phyloP scores from a whole-genome alignment of 345 rosid species.

The Sonneratia caseolaris region DNA sequence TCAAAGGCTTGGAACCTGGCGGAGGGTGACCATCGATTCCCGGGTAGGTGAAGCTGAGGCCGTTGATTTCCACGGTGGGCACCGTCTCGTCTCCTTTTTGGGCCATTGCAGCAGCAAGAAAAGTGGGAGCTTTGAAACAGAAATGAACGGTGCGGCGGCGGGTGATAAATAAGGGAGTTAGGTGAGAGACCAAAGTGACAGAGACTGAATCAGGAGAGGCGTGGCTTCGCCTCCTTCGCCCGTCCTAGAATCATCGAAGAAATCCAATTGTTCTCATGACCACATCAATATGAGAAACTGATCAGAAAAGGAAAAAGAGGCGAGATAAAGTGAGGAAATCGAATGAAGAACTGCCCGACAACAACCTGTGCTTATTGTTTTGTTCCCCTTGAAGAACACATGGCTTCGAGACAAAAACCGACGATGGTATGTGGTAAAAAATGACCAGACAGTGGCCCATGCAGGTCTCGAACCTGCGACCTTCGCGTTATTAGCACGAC shows the following conservation, averaged over 20 bases:
- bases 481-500: constrained; percentile 97
- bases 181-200: constrained; percentile 6
- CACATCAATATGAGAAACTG: no score
- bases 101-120: constrained; percentile 10
- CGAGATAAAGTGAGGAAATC: no score
- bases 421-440: no score
- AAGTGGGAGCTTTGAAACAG: background rate
- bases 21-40: constrained; percentile 97
- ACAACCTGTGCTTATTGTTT: no score
- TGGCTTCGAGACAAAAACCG: no score
- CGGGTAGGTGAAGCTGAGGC: constrained; percentile 82
- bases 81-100: constrained; percentile 19
- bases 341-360: no score
- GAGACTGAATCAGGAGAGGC: constrained; percentile 2
- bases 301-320: no score
- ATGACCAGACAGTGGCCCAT: constrained; percentile 21
- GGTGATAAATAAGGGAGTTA: constrained; percentile 2
- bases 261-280: background rate
- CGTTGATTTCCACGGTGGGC: constrained; percentile 56
- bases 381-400: no score
- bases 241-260: background rate
- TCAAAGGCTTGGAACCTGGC: constrained; percentile 57
- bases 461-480: constrained; percentile 57
- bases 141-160: background rate
- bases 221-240: constrained; percentile 7